These are phyloP conservation scores for Raddia guianensis DNA, from an alignment of 176 grass and related monocot species.

Conservation along the genomic window DNA sequence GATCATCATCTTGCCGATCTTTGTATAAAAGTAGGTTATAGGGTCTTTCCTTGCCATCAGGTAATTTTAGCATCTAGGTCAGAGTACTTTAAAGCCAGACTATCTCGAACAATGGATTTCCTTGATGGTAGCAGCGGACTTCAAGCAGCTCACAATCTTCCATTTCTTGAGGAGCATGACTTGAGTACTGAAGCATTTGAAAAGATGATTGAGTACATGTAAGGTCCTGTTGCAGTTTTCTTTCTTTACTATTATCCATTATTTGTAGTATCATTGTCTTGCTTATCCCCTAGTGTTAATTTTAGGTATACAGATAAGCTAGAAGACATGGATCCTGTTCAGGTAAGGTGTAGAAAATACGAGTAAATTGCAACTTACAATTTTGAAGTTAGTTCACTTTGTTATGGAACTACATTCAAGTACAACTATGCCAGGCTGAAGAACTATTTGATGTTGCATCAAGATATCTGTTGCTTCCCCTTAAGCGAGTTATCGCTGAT, in stretches of 20 bases:
- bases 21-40: constrained; percentile 77
- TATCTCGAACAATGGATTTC: constrained; percentile 78
- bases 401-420: background rate
- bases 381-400: background rate
- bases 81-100: constrained; percentile 91
- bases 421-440: constrained; percentile 63
- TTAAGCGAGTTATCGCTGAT: constrained; percentile 81
- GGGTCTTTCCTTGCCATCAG: constrained; percentile 77
- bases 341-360: constrained; percentile 46
- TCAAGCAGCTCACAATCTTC: constrained; percentile 44
- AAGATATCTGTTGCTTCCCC: constrained; percentile 88
- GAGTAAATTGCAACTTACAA: background rate
- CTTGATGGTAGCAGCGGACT: constrained; percentile 59
- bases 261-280: constrained; percentile 1
- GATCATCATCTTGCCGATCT: constrained; percentile 71
- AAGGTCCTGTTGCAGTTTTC: constrained; percentile 35
- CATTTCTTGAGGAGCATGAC: constrained; percentile 87
- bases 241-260: constrained; percentile 31
- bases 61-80: constrained; percentile 91
- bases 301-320: constrained; percentile 90
- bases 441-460: constrained; percentile 97
- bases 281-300: background rate
- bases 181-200: constrained; percentile 89
- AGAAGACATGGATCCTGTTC: constrained; percentile 68
- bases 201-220: constrained; percentile 99